Base-by-base conservation (phyloP, 176 grass and related monocot genomes). In the Musa beccarii region DNA sequence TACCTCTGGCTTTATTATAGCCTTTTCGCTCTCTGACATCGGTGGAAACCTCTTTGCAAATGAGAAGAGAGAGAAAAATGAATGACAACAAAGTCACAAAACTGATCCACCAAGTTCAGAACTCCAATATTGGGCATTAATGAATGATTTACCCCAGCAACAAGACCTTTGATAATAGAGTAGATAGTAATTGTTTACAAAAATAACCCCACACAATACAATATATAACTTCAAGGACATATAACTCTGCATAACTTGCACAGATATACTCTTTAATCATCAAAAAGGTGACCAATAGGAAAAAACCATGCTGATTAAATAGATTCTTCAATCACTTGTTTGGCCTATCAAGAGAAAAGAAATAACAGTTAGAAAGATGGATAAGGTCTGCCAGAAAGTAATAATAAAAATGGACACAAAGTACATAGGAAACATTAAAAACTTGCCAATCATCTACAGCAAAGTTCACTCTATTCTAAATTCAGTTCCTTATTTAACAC, bases 1-100 rank as follows among this genome's bases (percentile, higher is more conserved):
- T 70, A 70, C 68, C 68, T 70, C 68, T 70, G 68, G 68, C 34
- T 70, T 70, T 16, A 70, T 70, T 51, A 70, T 70, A 51, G 68
- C 68, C 68, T 70, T 70, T 51, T 70, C 68, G 51, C 68, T 70
- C 51, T 70, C 68, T 51, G 68, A 70, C 49, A 70, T 70, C 10
- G 68, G 12, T 21, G 16, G 16, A 19, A 29, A 17, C 29, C 3
- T 49, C 67, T 69, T 70, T 70, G 25, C 43, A 51, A 43, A 43
- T 6, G 4, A 68, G 34, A 70, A 21, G 68, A 17, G 10, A 70
- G 49, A 25, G 17, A n/a, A 70, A 20, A 20, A 16, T 20, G 16
- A 43, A 43, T 43, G 19, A 51, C 25, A 25, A 51, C 29, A 49
- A 70, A n/a, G 20, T 20, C 17, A 70, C 49, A 70, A 17, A 70